phyloP scores from a whole-genome alignment of 2,329 filamentous ascomycete genomes.

The Plectosphaerella plurivora region DNA sequence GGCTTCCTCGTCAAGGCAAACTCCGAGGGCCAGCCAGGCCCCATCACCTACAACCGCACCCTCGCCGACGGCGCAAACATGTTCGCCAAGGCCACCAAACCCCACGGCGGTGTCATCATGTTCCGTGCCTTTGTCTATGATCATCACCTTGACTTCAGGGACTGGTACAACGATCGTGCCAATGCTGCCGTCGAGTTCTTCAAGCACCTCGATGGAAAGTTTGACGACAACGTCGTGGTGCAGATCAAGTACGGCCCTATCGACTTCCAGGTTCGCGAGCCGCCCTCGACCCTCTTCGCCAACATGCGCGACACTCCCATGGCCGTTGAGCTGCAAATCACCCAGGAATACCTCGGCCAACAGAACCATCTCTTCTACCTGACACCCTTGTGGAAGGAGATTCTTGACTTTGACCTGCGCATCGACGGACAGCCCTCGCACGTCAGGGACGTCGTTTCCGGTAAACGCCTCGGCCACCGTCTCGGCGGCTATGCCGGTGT shows the following conservation, averaged over 20 bases:
- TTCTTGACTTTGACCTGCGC: slow-evolving; percentile 63
- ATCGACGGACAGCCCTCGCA: slow-evolving; percentile 51
- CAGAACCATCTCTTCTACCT: slow-evolving; percentile 66
- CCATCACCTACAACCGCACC: slow-evolving; percentile 65
- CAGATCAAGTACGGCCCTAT: slow-evolving; percentile 74
- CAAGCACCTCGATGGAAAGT: slow-evolving; percentile 56
- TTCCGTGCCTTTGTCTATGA: slow-evolving; percentile 72
- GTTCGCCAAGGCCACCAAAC: slow-evolving; percentile 55
- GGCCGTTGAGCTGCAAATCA: slow-evolving; percentile 62
- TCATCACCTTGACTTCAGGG: slow-evolving; percentile 34
- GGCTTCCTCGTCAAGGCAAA: slow-evolving; percentile 70
- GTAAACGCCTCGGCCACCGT: slow-evolving; percentile 51
- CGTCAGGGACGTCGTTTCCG: slow-evolving; percentile 57
- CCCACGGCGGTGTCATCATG: slow-evolving; percentile 56
- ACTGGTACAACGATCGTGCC: slow-evolving; percentile 63
- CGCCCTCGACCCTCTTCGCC: slow-evolving; percentile 60
- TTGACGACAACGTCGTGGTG: slow-evolving; percentile 66
- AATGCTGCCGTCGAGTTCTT: slow-evolving; percentile 68
- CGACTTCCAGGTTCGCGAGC: slow-evolving; percentile 69
- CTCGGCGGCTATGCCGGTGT: slow-evolving; percentile 62
- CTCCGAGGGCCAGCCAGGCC: slow-evolving; percentile 68
- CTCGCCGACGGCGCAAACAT: slow-evolving; percentile 65
- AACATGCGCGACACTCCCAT: slow-evolving; percentile 36
- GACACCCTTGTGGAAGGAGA: slow-evolving; percentile 62
- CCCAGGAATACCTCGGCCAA: slow-evolving; percentile 68